phyloP scores from a whole-genome alignment of 176 grass and related monocot genomes.

The Guadua angustifolia region DNA sequence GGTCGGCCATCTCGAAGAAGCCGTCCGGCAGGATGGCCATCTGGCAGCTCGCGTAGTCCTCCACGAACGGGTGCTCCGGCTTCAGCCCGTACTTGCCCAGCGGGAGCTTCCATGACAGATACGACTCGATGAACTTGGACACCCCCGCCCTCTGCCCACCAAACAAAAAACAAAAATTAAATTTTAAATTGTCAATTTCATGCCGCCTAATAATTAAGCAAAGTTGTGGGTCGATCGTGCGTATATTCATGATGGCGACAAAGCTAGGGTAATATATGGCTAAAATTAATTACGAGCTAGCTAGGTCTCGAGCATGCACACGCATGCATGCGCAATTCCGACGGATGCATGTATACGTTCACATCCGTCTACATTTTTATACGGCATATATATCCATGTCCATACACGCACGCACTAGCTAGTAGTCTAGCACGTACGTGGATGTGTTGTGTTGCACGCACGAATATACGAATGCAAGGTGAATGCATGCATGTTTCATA shows the following conservation, averaged over 20 bases:
- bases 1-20: slow-evolving; percentile 91
- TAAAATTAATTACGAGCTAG: too few relatives aligned
- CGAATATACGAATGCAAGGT: background rate
- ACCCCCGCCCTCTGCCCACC: slow-evolving; percentile 62
- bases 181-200: too few relatives aligned
- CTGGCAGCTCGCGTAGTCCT: slow-evolving; percentile 96
- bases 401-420: background rate
- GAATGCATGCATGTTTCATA: slow-evolving; percentile 33
- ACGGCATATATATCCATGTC: too few relatives aligned
- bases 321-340: background rate
- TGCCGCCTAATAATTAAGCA: too few relatives aligned
- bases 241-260: slow-evolving; percentile 11
- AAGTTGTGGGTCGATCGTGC: background rate
- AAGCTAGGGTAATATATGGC: background rate
- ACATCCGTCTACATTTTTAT: background rate
- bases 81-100: slow-evolving; percentile 80
- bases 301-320: slow-evolving; percentile 31
- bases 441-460: background rate
- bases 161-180: background rate
- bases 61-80: slow-evolving; percentile 90
- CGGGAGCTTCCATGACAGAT: slow-evolving; percentile 86
- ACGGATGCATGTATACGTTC: background rate
- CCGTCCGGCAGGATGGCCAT: slow-evolving; percentile 95
- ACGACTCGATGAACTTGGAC: slow-evolving; percentile 95
- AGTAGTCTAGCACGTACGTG: background rate